These are phyloP conservation scores for Scheffersomyces segobiensis DNA, from an alignment of 1,139 yeast genomes.

Conservation along the genomic window DNA sequence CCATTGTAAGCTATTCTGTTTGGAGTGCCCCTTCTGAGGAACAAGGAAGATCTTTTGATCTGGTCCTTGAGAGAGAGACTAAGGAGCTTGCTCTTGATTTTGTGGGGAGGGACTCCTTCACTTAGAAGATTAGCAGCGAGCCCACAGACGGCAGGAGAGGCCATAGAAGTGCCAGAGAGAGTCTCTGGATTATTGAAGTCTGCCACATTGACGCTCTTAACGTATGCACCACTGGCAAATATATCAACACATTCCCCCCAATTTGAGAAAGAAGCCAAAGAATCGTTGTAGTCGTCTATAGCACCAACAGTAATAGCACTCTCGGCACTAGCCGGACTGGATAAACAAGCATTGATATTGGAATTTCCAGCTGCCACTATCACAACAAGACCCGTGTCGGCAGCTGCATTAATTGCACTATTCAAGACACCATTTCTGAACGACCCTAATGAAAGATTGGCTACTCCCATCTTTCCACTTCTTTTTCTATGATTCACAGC, in stretches of 20 bases:
- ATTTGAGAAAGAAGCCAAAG: constrained; percentile 73
- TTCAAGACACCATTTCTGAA: constrained; percentile 64
- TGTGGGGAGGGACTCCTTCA: constrained; percentile 49
- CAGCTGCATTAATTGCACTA: constrained; percentile 71
- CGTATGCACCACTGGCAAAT: constrained; percentile 77
- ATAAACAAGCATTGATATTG: constrained; percentile 71
- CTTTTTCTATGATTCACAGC: constrained; percentile 59
- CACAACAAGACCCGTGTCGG: constrained; percentile 66
- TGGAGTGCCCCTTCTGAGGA: constrained; percentile 35
- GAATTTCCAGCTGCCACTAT: constrained; percentile 93
- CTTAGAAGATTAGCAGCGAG: constrained; percentile 65
- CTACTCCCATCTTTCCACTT: constrained; percentile 56
- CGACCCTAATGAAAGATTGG: constrained; percentile 81
- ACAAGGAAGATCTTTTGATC: constrained; percentile 35
- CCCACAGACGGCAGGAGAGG: constrained; percentile 81
- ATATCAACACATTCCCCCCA: constrained; percentile 89
- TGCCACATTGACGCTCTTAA: constrained; percentile 44
- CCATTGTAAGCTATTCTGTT: constrained; percentile 43
- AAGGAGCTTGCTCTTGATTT: constrained; percentile 41
- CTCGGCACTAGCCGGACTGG: constrained; percentile 77
- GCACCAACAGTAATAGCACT: constrained; percentile 85
- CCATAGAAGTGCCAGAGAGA: constrained; percentile 86
- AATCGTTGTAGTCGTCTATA: constrained; percentile 69
- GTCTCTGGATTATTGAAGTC: constrained; percentile 30
- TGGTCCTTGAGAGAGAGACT: constrained; percentile 33